Evolutionary conservation across 2,329 filamentous ascomycete species (phyloP), one percentile per base, ranked within the genome.

Genomic region (Madurella mycetomatis): DNA sequence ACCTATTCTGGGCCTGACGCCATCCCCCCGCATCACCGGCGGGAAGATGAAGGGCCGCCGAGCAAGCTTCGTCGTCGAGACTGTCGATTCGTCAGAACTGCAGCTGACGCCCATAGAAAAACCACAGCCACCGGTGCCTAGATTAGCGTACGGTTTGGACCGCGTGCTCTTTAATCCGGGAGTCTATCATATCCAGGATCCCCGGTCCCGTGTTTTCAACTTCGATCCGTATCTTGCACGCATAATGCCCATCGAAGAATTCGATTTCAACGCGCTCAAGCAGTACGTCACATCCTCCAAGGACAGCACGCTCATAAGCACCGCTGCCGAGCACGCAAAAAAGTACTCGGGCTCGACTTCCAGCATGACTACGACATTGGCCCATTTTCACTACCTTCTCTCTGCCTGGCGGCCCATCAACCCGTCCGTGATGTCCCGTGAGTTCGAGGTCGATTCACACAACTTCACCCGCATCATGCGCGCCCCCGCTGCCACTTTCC

Each of bases 301-400:
- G 67, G 94, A 99, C 67, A 71, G 73, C 5, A 83, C 78, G 4
- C 77, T 99, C 12, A 79, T 86, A n/a, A 68, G 77, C 1, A 81
- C 94, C 41, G 88, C 90, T 1, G 76, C 77, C 47, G 71, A 83
- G 51, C 72, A 88, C 56, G 73, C 77, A 12, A 90, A 85, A 68
- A 95, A 88, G 66, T 99, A 95, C 67, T 86, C 91, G 11, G 94
- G 94, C 9, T 99, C 94, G 12, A 97, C 94, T 0, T 99, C 94
- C 1, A 97, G 92, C 72, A 96, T 96, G 91, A 96, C 92, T 1
- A 78, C 85, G 2, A 84, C 88, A 48, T 77, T 99, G 43, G 82
- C 87, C 2, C 95, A 99, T 65, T 96, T 99, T 66, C 94, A 99
- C 69, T 97, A 85, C 65, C 80, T 99, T 2, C 77, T 99, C 9